Base-by-base conservation (phyloP, 768 basidiomycete genomes). In the Clitopilus hobsonii region DNA sequence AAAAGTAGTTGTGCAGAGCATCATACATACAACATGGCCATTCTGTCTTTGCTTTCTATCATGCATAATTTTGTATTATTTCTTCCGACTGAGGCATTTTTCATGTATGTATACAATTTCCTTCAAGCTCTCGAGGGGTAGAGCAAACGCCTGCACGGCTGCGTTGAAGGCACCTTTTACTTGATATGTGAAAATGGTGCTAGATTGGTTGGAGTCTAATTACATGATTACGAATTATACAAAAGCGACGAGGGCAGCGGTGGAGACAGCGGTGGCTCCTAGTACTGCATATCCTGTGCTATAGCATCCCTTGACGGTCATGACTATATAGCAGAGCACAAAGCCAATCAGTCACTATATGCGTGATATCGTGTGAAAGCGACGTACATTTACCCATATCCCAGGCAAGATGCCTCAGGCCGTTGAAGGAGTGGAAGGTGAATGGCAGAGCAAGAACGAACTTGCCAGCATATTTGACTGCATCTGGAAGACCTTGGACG, bases 341-440 rank as follows among this genome's bases (percentile, higher is more conserved):
- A 58, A n/a, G n/a, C n/a, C n/a, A n/a, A n/a, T n/a, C n/a, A n/a
- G n/a, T n/a, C n/a, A n/a, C n/a, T n/a, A n/a, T n/a, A n/a, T n/a
- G n/a, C n/a, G n/a, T n/a, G n/a, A n/a, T n/a, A n/a, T n/a, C n/a
- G n/a, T n/a, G n/a, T n/a, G n/a, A n/a, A n/a, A 36, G 55, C 7
- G 25, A 84, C 94, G 61, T 63, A 98, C 96, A 87, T 77, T 87
- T 89, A 56, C 86, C 85, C 67, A 81, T 71, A 72, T 98, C 96
- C 96, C 96, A 98, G 28, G 72, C 69, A 63, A 98, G 73, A 77
- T 98, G 96, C 38, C 96, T 83, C 57, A 98, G 58, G 3, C 96
- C 96, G 71, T 98, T 98, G 70, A 85, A 78, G 6, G 83, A 81
- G 74, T 98, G 96, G 83, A 88, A 98, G 14, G 91, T 82, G 69